Percentiles rank a stretch among this genome's conserved stretches.
These are phyloP conservation scores for Hippophae gyantsensis DNA, from an alignment of 306 rosid genomes.

Conservation along the genomic window DNA sequence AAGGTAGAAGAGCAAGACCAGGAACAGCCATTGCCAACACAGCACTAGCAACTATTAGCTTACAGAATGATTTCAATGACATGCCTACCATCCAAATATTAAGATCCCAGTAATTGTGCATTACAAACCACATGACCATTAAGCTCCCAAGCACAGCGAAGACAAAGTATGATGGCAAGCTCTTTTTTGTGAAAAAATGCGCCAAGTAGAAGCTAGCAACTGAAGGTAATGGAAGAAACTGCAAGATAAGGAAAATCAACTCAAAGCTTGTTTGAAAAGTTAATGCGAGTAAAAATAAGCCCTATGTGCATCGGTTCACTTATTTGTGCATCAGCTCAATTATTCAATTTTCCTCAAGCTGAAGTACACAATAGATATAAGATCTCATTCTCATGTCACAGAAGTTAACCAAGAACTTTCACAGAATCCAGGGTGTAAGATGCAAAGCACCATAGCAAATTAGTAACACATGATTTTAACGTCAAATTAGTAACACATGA, in stretches of 20 bases:
- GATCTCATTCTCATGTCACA: no score
- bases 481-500: no score
- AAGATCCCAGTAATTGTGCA: constrained; percentile 95
- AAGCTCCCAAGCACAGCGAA: constrained; percentile 89
- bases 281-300: background rate
- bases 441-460: no score
- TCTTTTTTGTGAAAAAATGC: constrained; percentile 78
- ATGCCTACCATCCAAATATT: constrained; percentile 98
- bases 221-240: constrained; percentile 94
- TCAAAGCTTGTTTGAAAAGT: background rate
- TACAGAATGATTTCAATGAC: constrained; percentile 95
- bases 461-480: no score
- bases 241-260: constrained; percentile 21
- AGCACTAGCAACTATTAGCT: constrained; percentile 61
- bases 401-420: no score
- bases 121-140: constrained; percentile 90
- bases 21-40: constrained; percentile 90
- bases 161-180: constrained; percentile 77
- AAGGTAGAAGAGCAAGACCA: constrained; percentile 81
- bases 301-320: no score
- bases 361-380: no score
- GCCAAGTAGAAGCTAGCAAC: constrained; percentile 94
- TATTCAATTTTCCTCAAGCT: no score
- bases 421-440: no score
- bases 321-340: no score